Percentiles rank a stretch among this genome's conserved stretches.
These are phyloP conservation scores for Monilinia aucupariae DNA, from an alignment of 2,329 filamentous ascomycete genomes.

Conservation along the genomic window DNA sequence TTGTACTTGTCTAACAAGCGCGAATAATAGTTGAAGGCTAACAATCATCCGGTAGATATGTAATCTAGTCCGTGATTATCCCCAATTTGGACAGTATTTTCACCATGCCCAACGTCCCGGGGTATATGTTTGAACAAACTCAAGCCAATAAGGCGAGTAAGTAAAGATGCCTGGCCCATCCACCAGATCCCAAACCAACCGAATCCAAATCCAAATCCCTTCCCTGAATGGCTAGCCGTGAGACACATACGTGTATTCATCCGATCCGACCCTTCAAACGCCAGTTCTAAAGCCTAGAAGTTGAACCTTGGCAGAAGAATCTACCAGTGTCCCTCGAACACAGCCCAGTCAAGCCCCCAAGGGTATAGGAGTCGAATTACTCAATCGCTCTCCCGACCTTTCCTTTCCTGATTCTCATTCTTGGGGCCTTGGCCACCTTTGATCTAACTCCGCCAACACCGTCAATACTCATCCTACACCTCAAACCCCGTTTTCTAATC, in stretches of 20 bases:
- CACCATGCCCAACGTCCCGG: not conserved
- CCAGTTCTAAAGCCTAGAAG: slow-evolving; percentile 2
- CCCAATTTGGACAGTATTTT: not conserved
- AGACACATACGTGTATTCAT: not conserved
- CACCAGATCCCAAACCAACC: not conserved
- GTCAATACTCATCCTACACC: slow-evolving; percentile 1
- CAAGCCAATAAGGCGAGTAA: slow-evolving; percentile 2
- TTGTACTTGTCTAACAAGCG: not conserved
- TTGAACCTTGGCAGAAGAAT: not conserved
- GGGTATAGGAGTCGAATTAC: not conserved
- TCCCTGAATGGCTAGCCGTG: not conserved
- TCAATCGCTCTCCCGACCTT: not conserved
- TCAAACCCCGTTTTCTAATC: slow-evolving; percentile 8
- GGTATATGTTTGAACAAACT: slow-evolving; percentile 5
- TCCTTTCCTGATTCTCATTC: slow-evolving; percentile 12
- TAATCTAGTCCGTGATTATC: not conserved
- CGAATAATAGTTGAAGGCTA: not conserved
- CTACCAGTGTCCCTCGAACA: not conserved
- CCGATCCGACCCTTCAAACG: not conserved
- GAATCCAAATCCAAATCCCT: not conserved
- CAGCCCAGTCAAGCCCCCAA: not conserved
- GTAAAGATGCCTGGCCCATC: not conserved
- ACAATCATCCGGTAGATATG: not conserved
- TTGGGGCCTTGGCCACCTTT: not conserved
- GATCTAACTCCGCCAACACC: not conserved